Base-by-base conservation (phyloP, 2,329 filamentous ascomycete species). In the Colletotrichum sp. region DNA sequence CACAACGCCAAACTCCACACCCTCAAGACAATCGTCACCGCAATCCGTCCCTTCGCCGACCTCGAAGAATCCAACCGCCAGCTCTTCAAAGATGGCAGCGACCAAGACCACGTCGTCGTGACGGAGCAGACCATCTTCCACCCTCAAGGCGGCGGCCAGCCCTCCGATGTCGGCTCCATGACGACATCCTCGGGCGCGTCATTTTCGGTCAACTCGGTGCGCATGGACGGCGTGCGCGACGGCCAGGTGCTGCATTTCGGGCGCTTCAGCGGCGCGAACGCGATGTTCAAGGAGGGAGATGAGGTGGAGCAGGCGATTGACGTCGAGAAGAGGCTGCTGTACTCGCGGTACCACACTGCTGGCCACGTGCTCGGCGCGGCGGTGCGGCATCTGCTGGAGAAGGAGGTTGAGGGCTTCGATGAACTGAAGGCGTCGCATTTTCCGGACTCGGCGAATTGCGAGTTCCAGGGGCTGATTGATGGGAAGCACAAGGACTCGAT, bases 361-460 rank as follows among this genome's bases (percentile, higher is more conserved):
- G 94, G 94, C 39, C 94, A 96, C 79, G 90, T 95, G 5, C 88
- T 95, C 1, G 93, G 94, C 4, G 84, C 91, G 1, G 93, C 94
- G 0, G 91, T 95, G n/a, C 88, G 91, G 2, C 86, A 89, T 68
- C 87, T 94, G 0, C 83, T 91, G 2, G 87, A 89, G 76, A 83
- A 86, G 3, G 82, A 91, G 68, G 82, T 93, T 15, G 84, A 84
- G 1, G 86, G 85, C 26, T 92, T 93, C 75, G 89, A 91, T 73
- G 94, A 95, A 81, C 85, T 92, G 15, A 96, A 95, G 82, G 94
- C 94, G 0, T 92, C 90, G 6, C 94, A 96, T 81, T 93, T 92
- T 78, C 94, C 94, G 0, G 92, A 92, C 78, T 89, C 90, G 0
- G 93, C 94, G 2, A 88, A 89, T 1, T 93, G 92, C 78, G 93